Conservation (phyloP, 2,329 filamentous ascomycete genomes). For the Nannizziopsis arthrosporioides region DNA sequence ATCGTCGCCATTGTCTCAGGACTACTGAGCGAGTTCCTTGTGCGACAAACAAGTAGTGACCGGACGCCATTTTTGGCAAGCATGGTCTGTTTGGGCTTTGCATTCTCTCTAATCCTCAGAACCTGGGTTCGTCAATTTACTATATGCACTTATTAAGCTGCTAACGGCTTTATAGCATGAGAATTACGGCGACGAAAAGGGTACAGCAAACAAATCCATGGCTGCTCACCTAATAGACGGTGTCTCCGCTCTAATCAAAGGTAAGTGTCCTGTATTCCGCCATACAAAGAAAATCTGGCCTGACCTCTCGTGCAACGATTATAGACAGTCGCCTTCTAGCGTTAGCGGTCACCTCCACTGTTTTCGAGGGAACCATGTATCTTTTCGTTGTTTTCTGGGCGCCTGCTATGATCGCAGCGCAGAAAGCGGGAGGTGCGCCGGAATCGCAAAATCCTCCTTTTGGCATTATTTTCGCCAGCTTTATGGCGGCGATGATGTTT, state of each 20-base stretch:
- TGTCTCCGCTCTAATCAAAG: conserved; percentile 7
- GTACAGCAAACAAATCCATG: background rate
- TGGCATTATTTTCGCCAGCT: conserved; percentile 31
- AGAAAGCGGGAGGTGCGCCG: conserved; percentile 14
- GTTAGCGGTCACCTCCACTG: conserved; percentile 38
- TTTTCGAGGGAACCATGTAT: conserved; percentile 53
- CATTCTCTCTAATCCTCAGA: conserved; percentile 10
- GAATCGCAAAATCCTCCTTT: conserved; percentile 30
- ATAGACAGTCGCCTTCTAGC: conserved; percentile 40
- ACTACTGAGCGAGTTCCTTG: conserved; percentile 42
- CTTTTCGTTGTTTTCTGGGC: conserved; percentile 55
- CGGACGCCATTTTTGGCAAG: conserved; percentile 44
- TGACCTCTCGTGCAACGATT: background rate
- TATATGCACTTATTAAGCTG: background rate
- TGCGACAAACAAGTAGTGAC: conserved; percentile 38
- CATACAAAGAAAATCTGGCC: background rate
- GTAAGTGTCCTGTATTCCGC: background rate
- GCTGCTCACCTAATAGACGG: conserved; percentile 7
- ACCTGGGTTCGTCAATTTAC: conserved; percentile 12
- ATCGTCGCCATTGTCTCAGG: conserved; percentile 46
- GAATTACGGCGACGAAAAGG: conserved; percentile 9
- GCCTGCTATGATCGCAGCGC: conserved; percentile 40
- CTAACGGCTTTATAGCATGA: conserved; percentile 9
- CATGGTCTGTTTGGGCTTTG: conserved; percentile 17
- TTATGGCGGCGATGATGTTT: conserved; percentile 50